Evolutionary conservation across 2,329 filamentous ascomycete species (phyloP).

Genomic region (Drechslerella dactyloides): DNA sequence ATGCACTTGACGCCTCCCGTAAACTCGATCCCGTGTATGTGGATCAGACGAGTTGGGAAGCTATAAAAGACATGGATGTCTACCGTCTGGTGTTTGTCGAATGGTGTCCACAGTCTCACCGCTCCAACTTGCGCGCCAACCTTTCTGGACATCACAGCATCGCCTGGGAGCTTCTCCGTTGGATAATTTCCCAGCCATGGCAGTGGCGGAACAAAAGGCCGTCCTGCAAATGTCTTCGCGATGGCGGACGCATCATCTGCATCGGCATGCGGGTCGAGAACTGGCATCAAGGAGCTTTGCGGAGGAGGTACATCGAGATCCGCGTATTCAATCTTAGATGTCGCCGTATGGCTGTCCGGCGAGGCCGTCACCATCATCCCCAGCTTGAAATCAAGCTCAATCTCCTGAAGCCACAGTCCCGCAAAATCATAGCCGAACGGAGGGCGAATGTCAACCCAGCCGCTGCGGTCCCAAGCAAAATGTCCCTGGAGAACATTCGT

Average conservation of each 20-base stretch:
- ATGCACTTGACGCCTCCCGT: constrained; percentile 14
- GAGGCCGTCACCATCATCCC: constrained; percentile 39
- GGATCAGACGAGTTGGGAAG: constrained; percentile 40
- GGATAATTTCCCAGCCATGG: constrained; percentile 43
- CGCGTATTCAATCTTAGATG: constrained; percentile 37
- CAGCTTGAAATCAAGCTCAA: constrained; percentile 40
- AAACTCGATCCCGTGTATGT: constrained; percentile 49
- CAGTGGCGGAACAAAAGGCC: constrained; percentile 43
- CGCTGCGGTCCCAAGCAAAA: constrained; percentile 42
- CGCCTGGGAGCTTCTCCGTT: constrained; percentile 32
- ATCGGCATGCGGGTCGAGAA: constrained; percentile 33
- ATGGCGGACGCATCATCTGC: constrained; percentile 24
- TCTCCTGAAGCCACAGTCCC: constrained; percentile 45
- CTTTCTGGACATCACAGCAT: constrained; percentile 37
- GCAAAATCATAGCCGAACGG: constrained; percentile 40
- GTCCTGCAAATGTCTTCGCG: constrained; percentile 33
- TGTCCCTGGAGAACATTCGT: constrained; percentile 35
- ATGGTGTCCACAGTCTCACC: constrained; percentile 24
- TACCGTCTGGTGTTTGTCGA: constrained; percentile 23
- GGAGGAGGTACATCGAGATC: constrained; percentile 23
- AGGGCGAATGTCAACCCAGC: constrained; percentile 38
- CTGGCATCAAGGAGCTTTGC: constrained; percentile 26
- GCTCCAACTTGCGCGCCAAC: constrained; percentile 40
- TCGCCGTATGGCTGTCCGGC: constrained; percentile 11
- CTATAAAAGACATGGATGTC: constrained; percentile 44